phyloP scores from a whole-genome alignment of 257 asterid species.

The Salvia hispanica region DNA sequence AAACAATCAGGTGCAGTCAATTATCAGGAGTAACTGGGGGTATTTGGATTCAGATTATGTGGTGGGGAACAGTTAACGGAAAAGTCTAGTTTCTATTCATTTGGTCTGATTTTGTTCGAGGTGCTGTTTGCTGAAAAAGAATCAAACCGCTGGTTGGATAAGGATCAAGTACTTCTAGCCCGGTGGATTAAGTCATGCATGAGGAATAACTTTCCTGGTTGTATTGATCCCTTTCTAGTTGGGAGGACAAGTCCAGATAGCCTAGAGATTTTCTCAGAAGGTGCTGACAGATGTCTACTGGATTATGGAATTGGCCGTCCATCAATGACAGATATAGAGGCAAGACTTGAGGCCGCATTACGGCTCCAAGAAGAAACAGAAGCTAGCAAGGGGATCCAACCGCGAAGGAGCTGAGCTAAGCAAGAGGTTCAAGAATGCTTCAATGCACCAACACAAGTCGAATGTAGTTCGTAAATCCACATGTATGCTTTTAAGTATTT shows the following conservation, averaged over 20 bases:
- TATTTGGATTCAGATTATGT: constrained; percentile 59
- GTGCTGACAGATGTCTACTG: constrained; percentile 62
- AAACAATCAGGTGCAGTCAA: constrained; percentile 26
- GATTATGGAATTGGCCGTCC: constrained; percentile 55
- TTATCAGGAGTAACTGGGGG: constrained; percentile 23
- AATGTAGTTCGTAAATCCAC: background rate
- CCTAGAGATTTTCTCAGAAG: constrained; percentile 49
- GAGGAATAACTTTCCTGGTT: constrained; percentile 41
- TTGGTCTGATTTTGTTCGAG: constrained; percentile 59
- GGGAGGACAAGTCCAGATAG: constrained; percentile 54
- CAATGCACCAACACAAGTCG: background rate
- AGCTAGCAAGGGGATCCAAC: constrained; percentile 32
- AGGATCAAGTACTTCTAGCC: constrained; percentile 59
- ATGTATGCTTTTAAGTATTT: background rate
- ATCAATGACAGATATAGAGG: constrained; percentile 48
- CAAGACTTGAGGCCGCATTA: constrained; percentile 58
- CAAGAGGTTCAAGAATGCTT: background rate
- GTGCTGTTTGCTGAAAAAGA: constrained; percentile 54
- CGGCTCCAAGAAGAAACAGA: constrained; percentile 58
- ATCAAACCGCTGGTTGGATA: constrained; percentile 52
- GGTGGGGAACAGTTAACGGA: constrained; percentile 45
- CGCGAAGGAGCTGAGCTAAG: constrained; percentile 26
- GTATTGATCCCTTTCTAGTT: constrained; percentile 51
- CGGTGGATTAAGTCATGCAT: constrained; percentile 59
- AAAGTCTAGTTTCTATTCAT: constrained; percentile 56